Conservation (phyloP, 805 yeast species). For the Clavispora vitiphila region DNA sequence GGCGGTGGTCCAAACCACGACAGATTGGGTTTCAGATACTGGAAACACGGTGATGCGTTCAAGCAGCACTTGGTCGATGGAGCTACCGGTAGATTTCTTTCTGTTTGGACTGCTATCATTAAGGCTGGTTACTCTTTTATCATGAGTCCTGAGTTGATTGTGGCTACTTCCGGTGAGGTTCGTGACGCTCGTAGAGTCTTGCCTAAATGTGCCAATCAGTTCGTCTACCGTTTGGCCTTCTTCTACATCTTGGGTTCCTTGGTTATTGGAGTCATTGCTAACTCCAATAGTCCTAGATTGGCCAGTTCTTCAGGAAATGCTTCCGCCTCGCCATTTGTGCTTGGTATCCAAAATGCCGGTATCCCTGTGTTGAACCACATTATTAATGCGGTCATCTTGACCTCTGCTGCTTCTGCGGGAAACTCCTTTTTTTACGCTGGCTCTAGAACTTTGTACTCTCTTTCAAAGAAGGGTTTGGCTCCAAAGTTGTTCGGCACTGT, state of each 20-base stretch:
- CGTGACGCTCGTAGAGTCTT: conserved; percentile 54
- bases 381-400: conserved; percentile 71
- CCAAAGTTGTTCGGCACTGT: conserved; percentile 14
- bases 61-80: conserved; percentile 37
- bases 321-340: conserved; percentile 73
- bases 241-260: conserved; percentile 38
- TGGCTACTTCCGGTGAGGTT: conserved; percentile 55
- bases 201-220: conserved; percentile 57
- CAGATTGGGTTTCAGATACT: conserved; percentile 17
- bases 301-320: conserved; percentile 34
- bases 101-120: conserved; percentile 22
- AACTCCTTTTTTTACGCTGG: conserved; percentile 18
- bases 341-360: conserved; percentile 68
- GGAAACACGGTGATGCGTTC: conserved; percentile 29
- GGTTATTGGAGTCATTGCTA: conserved; percentile 36
- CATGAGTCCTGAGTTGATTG: conserved; percentile 48
- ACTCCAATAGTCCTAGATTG: conserved; percentile 22
- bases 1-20: conserved; percentile 19
- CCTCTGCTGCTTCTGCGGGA: conserved; percentile 47
- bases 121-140: conserved; percentile 25
- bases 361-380: conserved; percentile 68
- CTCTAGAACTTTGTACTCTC: conserved; percentile 16
- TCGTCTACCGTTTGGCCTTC: conserved; percentile 46
- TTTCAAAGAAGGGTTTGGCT: conserved; percentile 15
- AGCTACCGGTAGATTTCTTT: conserved; percentile 18